Evolutionary conservation across 441 rosid genomes (phyloP).

Genomic region (Populus hybrid): DNA sequence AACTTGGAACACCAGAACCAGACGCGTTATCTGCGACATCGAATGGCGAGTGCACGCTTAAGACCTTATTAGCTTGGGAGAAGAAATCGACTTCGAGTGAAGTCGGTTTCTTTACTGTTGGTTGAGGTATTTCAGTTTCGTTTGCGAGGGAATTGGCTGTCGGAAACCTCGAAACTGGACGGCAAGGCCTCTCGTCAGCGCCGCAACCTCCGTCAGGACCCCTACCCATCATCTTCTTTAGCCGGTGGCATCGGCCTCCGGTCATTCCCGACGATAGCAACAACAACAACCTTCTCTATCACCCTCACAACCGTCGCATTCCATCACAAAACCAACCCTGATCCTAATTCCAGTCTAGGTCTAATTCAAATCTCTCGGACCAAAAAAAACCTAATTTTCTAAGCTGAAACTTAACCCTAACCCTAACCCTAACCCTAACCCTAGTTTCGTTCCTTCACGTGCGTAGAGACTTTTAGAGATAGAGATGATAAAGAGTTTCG

Average conservation of each 20-base stretch:
- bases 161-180: constrained; percentile 42
- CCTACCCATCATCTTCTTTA: constrained; percentile 86
- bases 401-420: constrained; percentile 24
- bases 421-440: constrained; percentile 18
- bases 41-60: constrained; percentile 74
- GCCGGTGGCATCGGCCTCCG: constrained; percentile 70
- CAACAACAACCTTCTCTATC: constrained; percentile 25
- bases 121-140: constrained; percentile 14
- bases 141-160: constrained; percentile 18
- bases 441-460: constrained; percentile 18
- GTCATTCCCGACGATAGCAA: constrained; percentile 57
- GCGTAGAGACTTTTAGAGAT: background rate
- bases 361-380: background rate
- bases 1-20: constrained; percentile 10
- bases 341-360: background rate
- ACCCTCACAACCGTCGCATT: constrained; percentile 28
- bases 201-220: constrained; percentile 89
- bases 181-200: constrained; percentile 66
- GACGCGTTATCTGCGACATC: constrained; percentile 63
- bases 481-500: constrained; percentile 28
- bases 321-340: constrained; percentile 38
- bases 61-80: constrained; percentile 78
- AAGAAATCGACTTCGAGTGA: constrained; percentile 43
- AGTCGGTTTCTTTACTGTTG: constrained; percentile 16
- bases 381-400: background rate